phyloP scores from a whole-genome alignment of 2,329 filamentous ascomycete genomes.

The Fusarium algeriense region DNA sequence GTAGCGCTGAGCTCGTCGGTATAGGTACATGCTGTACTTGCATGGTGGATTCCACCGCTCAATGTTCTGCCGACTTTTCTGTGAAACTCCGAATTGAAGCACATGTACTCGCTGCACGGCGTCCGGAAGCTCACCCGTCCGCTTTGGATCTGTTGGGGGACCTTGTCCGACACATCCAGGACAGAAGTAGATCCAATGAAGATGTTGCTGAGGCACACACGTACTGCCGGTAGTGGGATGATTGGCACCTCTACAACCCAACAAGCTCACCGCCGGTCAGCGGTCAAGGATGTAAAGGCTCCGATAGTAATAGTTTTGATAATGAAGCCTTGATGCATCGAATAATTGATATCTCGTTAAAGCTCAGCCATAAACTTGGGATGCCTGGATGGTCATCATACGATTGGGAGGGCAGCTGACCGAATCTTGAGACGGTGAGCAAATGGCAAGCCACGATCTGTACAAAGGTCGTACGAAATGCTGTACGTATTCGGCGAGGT shows the following conservation, averaged over 20 bases:
- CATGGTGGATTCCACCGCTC: constrained; percentile 39
- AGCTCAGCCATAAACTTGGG: constrained; percentile 9
- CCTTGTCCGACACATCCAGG: constrained; percentile 21
- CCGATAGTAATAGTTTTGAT: neutral
- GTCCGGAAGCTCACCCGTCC: constrained; percentile 27
- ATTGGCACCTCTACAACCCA: constrained; percentile 30
- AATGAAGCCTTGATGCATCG: constrained; percentile 22
- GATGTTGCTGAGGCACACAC: constrained; percentile 29
- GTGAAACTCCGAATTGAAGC: constrained; percentile 18
- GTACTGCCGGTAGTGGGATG: constrained; percentile 38
- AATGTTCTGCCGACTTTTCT: constrained; percentile 17
- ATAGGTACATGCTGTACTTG: constrained; percentile 24
- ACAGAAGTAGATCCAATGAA: constrained; percentile 31
- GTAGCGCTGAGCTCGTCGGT: constrained; percentile 3
- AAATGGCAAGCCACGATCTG: constrained; percentile 38
- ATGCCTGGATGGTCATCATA: constrained; percentile 40
- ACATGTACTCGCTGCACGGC: constrained; percentile 26
- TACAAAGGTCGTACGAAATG: constrained; percentile 40
- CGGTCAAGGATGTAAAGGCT: constrained; percentile 23
- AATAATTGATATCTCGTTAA: constrained; percentile 12
- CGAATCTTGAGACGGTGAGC: constrained; percentile 42
- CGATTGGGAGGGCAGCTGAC: constrained; percentile 42
- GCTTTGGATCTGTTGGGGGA: constrained; percentile 17
- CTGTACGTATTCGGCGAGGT: constrained; percentile 30
- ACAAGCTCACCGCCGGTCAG: constrained; percentile 43